Percentiles rank a stretch among this genome's conserved stretches.
Evolutionary conservation across 441 rosid species (phyloP).

Genomic region (Kokia cookei): DNA sequence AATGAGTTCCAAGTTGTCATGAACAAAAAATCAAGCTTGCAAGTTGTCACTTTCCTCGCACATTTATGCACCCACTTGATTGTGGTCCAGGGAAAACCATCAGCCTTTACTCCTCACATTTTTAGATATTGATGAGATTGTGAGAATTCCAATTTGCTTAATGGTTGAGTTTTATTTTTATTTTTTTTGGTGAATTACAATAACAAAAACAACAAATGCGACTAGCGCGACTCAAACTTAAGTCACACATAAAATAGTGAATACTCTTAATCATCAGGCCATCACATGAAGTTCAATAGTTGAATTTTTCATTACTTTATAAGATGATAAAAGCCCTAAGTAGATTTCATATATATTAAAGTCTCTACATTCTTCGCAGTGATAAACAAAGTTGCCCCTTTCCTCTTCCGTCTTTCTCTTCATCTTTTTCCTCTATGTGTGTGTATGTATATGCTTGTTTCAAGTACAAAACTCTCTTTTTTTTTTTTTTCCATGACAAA

Average conservation of each 20-base stretch:
- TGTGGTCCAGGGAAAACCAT: slow-evolving; percentile 5
- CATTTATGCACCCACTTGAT: slow-evolving; percentile 6
- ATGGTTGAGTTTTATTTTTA: not conserved
- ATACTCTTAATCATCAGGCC: too few species aligned
- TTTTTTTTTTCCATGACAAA: not conserved
- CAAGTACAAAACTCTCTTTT: not conserved
- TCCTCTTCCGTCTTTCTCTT: not conserved
- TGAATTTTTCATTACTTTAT: not conserved
- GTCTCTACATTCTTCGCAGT: not conserved
- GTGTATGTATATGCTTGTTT: not conserved
- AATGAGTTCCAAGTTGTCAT: not conserved
- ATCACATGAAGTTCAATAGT: not conserved
- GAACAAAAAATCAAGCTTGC: not conserved
- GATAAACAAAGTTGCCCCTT: not conserved
- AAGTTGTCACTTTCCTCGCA: slow-evolving; percentile 9
- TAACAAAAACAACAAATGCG: too few species aligned
- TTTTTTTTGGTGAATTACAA: too few species aligned
- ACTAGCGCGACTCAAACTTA: too few species aligned
- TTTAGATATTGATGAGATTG: not conserved
- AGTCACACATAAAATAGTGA: too few species aligned
- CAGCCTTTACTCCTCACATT: not conserved
- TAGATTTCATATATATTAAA: not conserved
- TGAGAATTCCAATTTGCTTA: not conserved
- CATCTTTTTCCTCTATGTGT: not conserved
- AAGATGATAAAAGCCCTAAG: not conserved